Percentiles rank a stretch among this genome's conserved stretches.
Conservation (phyloP, 1,284 basidiomycete genomes). For the Hemileia vastatrix region DNA sequence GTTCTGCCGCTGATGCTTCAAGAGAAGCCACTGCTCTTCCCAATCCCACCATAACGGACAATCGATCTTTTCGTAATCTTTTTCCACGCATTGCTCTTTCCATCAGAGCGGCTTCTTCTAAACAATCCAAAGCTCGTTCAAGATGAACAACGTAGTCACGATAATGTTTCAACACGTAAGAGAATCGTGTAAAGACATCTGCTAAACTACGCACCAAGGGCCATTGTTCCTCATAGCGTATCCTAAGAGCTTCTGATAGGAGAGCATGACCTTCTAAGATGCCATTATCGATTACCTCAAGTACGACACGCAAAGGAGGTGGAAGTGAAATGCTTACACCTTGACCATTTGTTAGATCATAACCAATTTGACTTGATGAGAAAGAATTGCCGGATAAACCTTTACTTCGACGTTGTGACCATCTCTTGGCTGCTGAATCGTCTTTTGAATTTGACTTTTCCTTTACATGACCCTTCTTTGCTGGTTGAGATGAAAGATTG, state of each 20-base stretch:
- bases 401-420: too few relatives aligned
- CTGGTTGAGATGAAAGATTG: too few relatives aligned
- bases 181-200: constrained; percentile 33
- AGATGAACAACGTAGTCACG: constrained; percentile 33
- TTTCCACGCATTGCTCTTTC: constrained; percentile 38
- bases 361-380: constrained; percentile 21
- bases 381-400: too few relatives aligned
- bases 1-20: constrained; percentile 67
- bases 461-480: too few relatives aligned
- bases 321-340: constrained; percentile 45
- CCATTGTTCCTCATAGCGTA: constrained; percentile 37
- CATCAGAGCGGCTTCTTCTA: constrained; percentile 40
- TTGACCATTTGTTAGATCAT: constrained; percentile 6
- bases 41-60: constrained; percentile 35
- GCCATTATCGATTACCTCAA: too few relatives aligned
- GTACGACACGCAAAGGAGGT: too few relatives aligned
- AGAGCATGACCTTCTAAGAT: constrained; percentile 32
- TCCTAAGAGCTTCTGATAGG: constrained; percentile 33
- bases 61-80: constrained; percentile 32
- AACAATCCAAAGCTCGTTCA: constrained; percentile 34
- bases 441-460: too few relatives aligned
- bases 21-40: constrained; percentile 50
- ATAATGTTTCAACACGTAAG: constrained; percentile 35
- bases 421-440: too few relatives aligned
- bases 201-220: constrained; percentile 36